Evolutionary conservation across 148 eudicot genomes (phyloP), one percentile per base, ranked within the genome.

Genomic region (Polygonum aviculare): DNA sequence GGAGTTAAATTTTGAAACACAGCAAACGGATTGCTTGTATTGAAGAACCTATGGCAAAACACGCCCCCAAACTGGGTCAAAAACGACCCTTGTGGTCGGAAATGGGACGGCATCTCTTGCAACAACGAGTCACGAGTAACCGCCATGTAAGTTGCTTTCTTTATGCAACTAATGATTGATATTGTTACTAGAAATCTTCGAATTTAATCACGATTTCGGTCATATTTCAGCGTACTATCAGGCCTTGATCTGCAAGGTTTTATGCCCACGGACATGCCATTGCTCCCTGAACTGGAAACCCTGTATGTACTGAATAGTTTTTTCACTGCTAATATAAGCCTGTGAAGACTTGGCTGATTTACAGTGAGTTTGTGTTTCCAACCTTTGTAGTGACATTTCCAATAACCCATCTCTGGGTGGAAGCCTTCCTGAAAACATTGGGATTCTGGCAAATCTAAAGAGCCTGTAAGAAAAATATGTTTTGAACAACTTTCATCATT

Each of bases 361-460:
- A 8, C 16, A 2, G 31, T 26, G 31, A 26, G 0, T 26, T 26
- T 26, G 31, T 26, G 31, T 26, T 0, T 26, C 31, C 31, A 26
- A 26, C 31, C 0, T 11, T 31, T 67, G 72, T 67, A 67, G 72
- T 38, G 72, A 67, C 19, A 44, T 67, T 38, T 67, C 44, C 2
- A 67, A 67, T 38, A 67, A 67, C 72, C 72, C 72, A 38, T 67
- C 72, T 38, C 72, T 67, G 21, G 38, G 38, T 1, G 98, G 90
- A 44, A 67, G 76, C 82, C 87, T 94, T 81, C 97, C 98, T n/a
- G 26, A 83, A 74, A 77, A 85, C 63, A 90, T 94, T 31, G 90
- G 88, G 59, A 83, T 80, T 75, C 74, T 94, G 78, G 74, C 83
- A 73, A 83, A 85, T 48, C 87, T 94, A 51, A 48, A 83, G n/a